These are phyloP conservation scores for Canariomyces notabilis DNA, from an alignment of 2,329 filamentous ascomycete species.

Conservation along the genomic window DNA sequence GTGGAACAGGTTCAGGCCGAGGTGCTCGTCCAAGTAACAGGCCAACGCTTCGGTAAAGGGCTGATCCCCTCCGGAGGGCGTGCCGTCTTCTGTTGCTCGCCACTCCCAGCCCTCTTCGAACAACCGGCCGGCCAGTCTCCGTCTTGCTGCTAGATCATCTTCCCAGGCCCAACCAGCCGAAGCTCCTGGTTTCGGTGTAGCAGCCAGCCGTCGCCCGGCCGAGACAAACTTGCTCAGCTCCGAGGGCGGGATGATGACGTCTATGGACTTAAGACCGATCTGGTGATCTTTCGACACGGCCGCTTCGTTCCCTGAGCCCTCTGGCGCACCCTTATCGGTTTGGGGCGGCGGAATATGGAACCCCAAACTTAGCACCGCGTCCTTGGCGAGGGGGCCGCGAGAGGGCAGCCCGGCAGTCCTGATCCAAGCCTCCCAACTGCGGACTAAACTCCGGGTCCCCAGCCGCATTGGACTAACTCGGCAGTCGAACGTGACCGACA, in stretches of 20 bases:
- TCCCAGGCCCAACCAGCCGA: constrained; percentile 25
- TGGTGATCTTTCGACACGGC: not conserved
- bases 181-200: not conserved
- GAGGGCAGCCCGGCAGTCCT: constrained; percentile 33
- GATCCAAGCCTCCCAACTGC: constrained; percentile 49
- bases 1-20: constrained; percentile 52
- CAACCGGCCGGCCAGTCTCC: constrained; percentile 43
- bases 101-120: constrained; percentile 51
- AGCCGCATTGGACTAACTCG: constrained; percentile 47
- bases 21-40: constrained; percentile 46
- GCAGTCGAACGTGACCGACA: constrained; percentile 52
- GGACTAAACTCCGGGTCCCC: constrained; percentile 46
- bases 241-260: constrained; percentile 45
- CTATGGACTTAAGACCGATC: constrained; percentile 41
- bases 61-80: constrained; percentile 19
- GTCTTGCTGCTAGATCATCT: constrained; percentile 35
- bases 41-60: constrained; percentile 49
- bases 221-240: constrained; percentile 45
- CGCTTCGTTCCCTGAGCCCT: not conserved
- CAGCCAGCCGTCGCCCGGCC: constrained; percentile 30
- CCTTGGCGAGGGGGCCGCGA: constrained; percentile 35
- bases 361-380: constrained; percentile 47
- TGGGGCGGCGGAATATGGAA: constrained; percentile 41
- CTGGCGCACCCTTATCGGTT: not conserved
- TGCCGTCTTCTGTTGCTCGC: constrained; percentile 27